Evolutionary conservation across 331 rosid species (phyloP), one percentile per base, ranked within the genome.

Genomic region (Malus hybrid): DNA sequence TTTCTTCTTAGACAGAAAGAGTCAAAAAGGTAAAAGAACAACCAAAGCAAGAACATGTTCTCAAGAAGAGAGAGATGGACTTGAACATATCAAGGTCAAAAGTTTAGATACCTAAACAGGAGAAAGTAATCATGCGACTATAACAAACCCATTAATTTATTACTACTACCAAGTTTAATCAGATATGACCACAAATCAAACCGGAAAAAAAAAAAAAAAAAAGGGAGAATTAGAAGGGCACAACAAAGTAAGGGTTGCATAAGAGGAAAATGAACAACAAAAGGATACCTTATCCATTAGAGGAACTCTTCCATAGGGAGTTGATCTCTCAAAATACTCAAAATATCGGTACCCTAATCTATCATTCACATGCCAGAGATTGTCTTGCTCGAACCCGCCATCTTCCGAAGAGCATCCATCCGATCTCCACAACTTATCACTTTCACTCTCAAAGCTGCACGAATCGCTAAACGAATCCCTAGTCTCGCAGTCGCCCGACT

Each of bases 281-380:
- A 32, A 8, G n/a, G 42, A 68, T 60, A 91, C 99, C 99, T 91
- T 94, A 86, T 94, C 99, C 95, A 88, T 90, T n/a, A 94, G 86
- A 78, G 99, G 99, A 76, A 90, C 96, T 84, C 99, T 87, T 5
- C 92, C 97, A 81, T 94, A 92, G 5, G 99, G 99, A 80, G 97
- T 85, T 75, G 96, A 88, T 87, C 88, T 90, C 82, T 94, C 99
- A 84, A 92, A 94, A 67, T 91, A 90, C 67, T 92, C 90, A 75
- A 89, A 87, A 76, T 92, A 92, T 59, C 73, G 95, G 70, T 75
- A 56, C 9, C 99, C 99, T 86, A 90, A 84, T 85, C 99, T 87
- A 29, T 92, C 89, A 83, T 86, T 90, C 31, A 76, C 73, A 78
- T 83, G 91, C 78, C 85, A 84, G 12, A 66, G 82, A 73, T 55